Conservation (phyloP, 768 basidiomycete genomes). For the Termitomyces sp. region DNA sequence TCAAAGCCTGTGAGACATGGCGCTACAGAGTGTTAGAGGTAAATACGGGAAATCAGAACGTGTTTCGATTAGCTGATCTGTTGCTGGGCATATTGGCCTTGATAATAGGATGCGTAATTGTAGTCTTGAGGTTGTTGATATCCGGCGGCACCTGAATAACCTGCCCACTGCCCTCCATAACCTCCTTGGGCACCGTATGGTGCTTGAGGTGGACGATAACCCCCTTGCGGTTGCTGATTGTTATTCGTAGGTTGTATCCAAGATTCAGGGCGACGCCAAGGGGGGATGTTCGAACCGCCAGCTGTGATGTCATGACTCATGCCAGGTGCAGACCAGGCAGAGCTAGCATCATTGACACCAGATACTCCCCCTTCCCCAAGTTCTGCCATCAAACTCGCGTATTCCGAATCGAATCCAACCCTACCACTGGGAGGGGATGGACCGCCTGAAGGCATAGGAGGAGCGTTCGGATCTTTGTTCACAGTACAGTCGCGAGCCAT, state of each 20-base stretch:
- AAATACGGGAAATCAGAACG: conserved; percentile 24
- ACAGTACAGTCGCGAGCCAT: conserved; percentile 98
- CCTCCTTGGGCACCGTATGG: conserved; percentile 44
- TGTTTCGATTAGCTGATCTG: conserved; percentile 36
- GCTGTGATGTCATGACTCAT: conserved; percentile 62
- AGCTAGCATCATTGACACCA: conserved; percentile 47
- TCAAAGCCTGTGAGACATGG: conserved; percentile 27
- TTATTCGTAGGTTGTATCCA: conserved; percentile 60
- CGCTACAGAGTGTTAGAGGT: conserved; percentile 38
- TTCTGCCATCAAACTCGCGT: conserved; percentile 96
- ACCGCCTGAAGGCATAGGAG: conserved; percentile 36
- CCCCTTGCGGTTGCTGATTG: conserved; percentile 38
- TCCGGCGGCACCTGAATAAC: conserved; percentile 39
- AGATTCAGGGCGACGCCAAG: conserved; percentile 87
- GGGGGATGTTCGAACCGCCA: conserved; percentile 78
- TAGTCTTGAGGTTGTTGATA: conserved; percentile 65
- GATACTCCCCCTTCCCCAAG: conserved; percentile 75
- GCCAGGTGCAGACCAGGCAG: conserved; percentile 44
- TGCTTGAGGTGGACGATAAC: conserved; percentile 65
- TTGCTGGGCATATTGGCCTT: conserved; percentile 81
- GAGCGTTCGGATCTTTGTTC: conserved; percentile 82
- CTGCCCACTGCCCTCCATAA: conserved; percentile 42
- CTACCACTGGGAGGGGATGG: conserved; percentile 51
- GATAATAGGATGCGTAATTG: conserved; percentile 84
- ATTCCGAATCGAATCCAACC: conserved; percentile 94